Evolutionary conservation across 2,329 filamentous ascomycete species (phyloP), one percentile per base, ranked within the genome.

Genomic region (Eutypella sp.): DNA sequence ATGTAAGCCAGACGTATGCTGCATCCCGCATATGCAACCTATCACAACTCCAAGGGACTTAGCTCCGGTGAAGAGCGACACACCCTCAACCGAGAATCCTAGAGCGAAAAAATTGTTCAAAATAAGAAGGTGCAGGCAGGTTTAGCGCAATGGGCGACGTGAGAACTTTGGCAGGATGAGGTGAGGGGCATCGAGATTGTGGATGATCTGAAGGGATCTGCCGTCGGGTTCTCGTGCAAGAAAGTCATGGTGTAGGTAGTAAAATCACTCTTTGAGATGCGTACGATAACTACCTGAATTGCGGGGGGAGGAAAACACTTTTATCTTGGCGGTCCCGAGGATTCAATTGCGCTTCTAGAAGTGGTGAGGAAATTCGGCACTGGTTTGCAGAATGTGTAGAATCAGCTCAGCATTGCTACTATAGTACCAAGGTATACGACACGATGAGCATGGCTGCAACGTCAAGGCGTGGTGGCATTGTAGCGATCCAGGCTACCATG

Each of bases 11-110:
- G 41, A 40, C 40, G 47, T 39, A 49, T 47, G 23, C 45, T 52
- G 50, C 53, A 50, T 50, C 41, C 43, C 42, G 40, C 45, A 50
- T 49, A 50, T 58, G 56, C 55, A 55, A 47, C 33, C 52, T 44
- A 51, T 57, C 55, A 57, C 50, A 47, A 46, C 25, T 42, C 33
- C 46, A 39, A 22, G 36, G n/a, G 19, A 22, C 6, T 22, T 15
- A 2, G 13, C 36, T 24, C 16, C 36, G 36, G 36, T 24, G 36
- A 39, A 39, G 36, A 15, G 15, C 19, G 11, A 16, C 36, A n/a
- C n/a, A n/a, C n/a, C n/a, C n/a, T 20, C 36, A 39, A 33, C 13
- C 16, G 16, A 6, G 5, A 15, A n/a, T 33, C 29, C 16, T 7
- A 4, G n/a, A n/a, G n/a, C n/a, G n/a, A n/a, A n/a, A 33, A 33